Evolutionary conservation across 2,329 filamentous ascomycete genomes (phyloP), one percentile per base, ranked within the genome.

Genomic region (Penicillium capsulatum): DNA sequence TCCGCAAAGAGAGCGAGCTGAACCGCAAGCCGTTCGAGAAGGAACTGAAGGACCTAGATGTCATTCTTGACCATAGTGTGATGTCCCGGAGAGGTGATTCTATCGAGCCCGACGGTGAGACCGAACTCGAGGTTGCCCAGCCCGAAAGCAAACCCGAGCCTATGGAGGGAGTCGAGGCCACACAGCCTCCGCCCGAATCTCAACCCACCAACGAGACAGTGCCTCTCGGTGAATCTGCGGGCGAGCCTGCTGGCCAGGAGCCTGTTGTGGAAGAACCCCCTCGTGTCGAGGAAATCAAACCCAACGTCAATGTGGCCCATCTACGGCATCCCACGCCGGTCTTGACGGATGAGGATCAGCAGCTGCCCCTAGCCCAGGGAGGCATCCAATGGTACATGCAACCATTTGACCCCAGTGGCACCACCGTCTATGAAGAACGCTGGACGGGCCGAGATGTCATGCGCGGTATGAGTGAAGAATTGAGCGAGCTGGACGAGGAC

Each of bases 401-500:
- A 57, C 76, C 79, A 7, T 94, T 94, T 59, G 80, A 92, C 36
- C 84, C 86, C 38, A 57, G 80, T 37, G 91, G 89, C 40, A 94
- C 88, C 0, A 91, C 84, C 1, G 79, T 91, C 7, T 73, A 86
- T 39, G 83, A 84, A 49, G 85, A 91, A 64, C 75, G 80, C 36
- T 87, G 82, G 73, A 80, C 78, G 0, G 86, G 83, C 2, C 76
- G 82, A 22, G 84, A 90, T 39, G 80, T 84, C n/a, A 69, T 80
- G 50, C 73, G 80, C 19, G 78, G 74, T 10, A 81, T 91, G 64
- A 94, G 86, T 55, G 90, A 95, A 64, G 86, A 91, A 53, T 74
- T 96, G 15, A 94, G 86, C 40, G 91, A 96, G 59, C 81, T 96
- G 60, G 90, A 94, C 54, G 90, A 96, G 50, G 89, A 94, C 36